These are phyloP conservation scores for Ustilago trichophora DNA, from an alignment of 1,284 basidiomycete species.

Conservation along the genomic window DNA sequence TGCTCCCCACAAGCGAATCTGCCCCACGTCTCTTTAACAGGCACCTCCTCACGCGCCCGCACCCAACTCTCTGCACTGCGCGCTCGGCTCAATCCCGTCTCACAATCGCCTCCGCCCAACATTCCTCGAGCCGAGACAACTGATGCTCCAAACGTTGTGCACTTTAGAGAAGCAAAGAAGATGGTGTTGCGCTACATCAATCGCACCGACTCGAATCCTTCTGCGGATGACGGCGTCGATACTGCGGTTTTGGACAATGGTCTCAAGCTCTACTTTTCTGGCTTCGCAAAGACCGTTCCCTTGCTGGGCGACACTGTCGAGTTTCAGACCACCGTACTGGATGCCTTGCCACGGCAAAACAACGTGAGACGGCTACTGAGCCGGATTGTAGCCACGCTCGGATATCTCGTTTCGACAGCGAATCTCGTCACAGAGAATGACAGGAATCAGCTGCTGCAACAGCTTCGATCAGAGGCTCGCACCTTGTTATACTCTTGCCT, in stretches of 20 bases:
- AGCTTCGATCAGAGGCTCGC: conserved; percentile 1
- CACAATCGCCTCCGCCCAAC: background rate
- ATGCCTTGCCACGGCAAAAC: background rate
- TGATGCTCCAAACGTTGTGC: background rate
- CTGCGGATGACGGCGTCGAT: background rate
- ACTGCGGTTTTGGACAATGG: conserved; percentile 1
- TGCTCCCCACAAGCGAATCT: too few relatives aligned
- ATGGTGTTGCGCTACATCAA: background rate
- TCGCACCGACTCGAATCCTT: background rate
- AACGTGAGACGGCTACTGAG: background rate
- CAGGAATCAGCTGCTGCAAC: background rate
- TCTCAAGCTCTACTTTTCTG: conserved; percentile 2
- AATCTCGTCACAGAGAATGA: background rate
- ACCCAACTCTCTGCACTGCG: conserved; percentile 6
- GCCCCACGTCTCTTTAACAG: too few relatives aligned
- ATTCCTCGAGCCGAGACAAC: background rate
- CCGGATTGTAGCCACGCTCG: background rate
- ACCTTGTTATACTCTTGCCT: background rate
- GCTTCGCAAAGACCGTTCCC: conserved; percentile 8
- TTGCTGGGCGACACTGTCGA: conserved; percentile 5
- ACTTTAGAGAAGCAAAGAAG: background rate
- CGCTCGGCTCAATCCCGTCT: conserved; percentile 1
- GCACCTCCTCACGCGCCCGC: background rate
- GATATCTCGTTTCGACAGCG: background rate
- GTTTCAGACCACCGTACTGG: background rate